phyloP scores from a whole-genome alignment of 106 monocot species.

The Iris macrosiphon region DNA sequence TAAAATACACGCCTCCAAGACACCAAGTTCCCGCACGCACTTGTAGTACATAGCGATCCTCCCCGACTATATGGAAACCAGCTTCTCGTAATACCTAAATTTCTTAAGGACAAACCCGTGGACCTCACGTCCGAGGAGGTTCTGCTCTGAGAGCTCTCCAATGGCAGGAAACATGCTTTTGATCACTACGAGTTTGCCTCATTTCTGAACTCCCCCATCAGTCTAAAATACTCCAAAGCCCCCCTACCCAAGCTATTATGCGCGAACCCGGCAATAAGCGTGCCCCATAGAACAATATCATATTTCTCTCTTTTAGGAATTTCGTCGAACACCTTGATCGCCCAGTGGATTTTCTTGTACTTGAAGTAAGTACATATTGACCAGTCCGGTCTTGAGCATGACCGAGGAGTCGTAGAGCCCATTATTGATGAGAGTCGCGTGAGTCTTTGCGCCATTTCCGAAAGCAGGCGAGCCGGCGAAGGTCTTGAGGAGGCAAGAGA shows the following conservation, averaged over 20 bases:
- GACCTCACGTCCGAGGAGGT: slow-evolving; percentile 54
- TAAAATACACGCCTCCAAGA: slow-evolving; percentile 73
- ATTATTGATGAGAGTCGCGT: slow-evolving; percentile 59
- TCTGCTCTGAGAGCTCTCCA: slow-evolving; percentile 35
- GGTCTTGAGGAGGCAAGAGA: slow-evolving; percentile 64
- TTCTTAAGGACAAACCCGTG: slow-evolving; percentile 57
- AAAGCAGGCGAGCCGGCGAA: slow-evolving; percentile 55
- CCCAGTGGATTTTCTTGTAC: slow-evolving; percentile 44
- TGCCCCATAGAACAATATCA: slow-evolving; percentile 75
- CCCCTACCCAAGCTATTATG: slow-evolving; percentile 58
- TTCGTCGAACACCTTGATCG: slow-evolving; percentile 76
- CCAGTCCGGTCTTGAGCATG: slow-evolving; percentile 45
- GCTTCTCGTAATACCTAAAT: slow-evolving; percentile 24
- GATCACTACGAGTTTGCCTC: slow-evolving; percentile 62
- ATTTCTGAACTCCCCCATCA: slow-evolving; percentile 43
- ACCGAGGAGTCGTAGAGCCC: slow-evolving; percentile 21
- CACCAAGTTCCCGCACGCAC: slow-evolving; percentile 56
- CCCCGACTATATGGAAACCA: slow-evolving; percentile 41
- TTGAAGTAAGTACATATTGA: slow-evolving; percentile 91
- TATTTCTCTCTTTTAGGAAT: slow-evolving; percentile 47
- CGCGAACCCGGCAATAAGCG: slow-evolving; percentile 71
- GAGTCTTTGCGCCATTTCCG: slow-evolving; percentile 40
- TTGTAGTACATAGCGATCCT: slow-evolving; percentile 84
- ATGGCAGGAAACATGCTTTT: slow-evolving; percentile 46
- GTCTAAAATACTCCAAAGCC: slow-evolving; percentile 58